Evolutionary conservation across 495 filamentous ascomycete species (phyloP).

Genomic region (Elasticomyces elasticus): DNA sequence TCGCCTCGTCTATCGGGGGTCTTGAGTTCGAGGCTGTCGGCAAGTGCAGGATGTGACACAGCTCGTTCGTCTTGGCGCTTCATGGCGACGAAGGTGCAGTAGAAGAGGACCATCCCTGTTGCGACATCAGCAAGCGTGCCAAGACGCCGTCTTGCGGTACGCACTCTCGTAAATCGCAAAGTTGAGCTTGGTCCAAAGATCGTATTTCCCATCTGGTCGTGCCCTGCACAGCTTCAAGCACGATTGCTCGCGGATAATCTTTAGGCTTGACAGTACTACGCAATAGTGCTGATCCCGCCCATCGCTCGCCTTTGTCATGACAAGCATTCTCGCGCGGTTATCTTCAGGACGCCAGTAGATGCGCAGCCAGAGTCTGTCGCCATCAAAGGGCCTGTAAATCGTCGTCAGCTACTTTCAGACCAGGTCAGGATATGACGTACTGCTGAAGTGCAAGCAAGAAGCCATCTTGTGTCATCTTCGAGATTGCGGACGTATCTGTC

Average conservation of each 20-base stretch:
- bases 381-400: slow-evolving; percentile 31
- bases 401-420: background rate
- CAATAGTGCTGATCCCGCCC: slow-evolving; percentile 37
- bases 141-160: slow-evolving; percentile 12
- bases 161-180: slow-evolving; percentile 51
- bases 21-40: slow-evolving; percentile 21
- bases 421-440: slow-evolving; percentile 25
- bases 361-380: slow-evolving; percentile 42
- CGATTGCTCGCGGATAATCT: slow-evolving; percentile 42
- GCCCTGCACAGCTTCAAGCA: slow-evolving; percentile 47
- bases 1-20: slow-evolving; percentile 43
- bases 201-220: slow-evolving; percentile 34
- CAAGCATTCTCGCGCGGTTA: slow-evolving; percentile 48
- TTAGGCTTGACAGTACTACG: slow-evolving; percentile 43
- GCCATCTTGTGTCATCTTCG: slow-evolving; percentile 29
- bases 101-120: slow-evolving; percentile 65
- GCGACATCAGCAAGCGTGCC: slow-evolving; percentile 7
- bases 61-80: slow-evolving; percentile 57
- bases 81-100: slow-evolving; percentile 63
- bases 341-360: slow-evolving; percentile 48
- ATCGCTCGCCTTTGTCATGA: slow-evolving; percentile 35
- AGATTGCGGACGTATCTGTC: slow-evolving; percentile 32
- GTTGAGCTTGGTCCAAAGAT: slow-evolving; percentile 48
- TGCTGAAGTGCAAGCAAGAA: slow-evolving; percentile 35
- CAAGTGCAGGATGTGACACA: slow-evolving; percentile 40